phyloP scores from a whole-genome alignment of 2,329 filamentous ascomycete genomes.

The Dothistroma pini region DNA sequence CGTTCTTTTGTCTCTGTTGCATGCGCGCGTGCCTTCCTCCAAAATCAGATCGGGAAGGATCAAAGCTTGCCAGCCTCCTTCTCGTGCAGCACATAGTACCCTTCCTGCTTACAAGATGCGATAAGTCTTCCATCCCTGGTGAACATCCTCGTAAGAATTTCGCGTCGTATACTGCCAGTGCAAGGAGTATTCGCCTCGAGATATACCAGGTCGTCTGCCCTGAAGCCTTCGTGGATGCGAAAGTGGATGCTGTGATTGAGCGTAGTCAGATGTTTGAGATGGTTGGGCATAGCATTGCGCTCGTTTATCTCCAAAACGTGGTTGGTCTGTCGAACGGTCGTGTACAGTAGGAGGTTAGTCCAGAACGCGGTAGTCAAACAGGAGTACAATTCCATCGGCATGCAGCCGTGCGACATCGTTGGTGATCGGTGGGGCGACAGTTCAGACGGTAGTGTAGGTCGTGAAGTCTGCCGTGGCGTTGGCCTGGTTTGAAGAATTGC shows the following conservation, averaged over 20 bases:
- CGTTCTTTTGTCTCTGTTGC: too few relatives aligned
- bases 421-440: conserved; percentile 8
- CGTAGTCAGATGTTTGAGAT: conserved; percentile 14
- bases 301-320: conserved; percentile 8
- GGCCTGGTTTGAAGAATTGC: background rate
- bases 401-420: conserved; percentile 5
- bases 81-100: conserved; percentile 22
- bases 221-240: conserved; percentile 43
- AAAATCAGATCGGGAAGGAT: conserved; percentile 39
- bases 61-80: conserved; percentile 9
- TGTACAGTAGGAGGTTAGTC: conserved; percentile 16
- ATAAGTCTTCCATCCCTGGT: conserved; percentile 64
- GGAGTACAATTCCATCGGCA: conserved; percentile 15
- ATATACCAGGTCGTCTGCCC: conserved; percentile 65
- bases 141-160: conserved; percentile 69
- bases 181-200: conserved; percentile 72
- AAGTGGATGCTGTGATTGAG: conserved; percentile 56
- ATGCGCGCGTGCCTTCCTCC: too few relatives aligned
- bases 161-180: conserved; percentile 67
- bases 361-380: conserved; percentile 20
- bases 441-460: conserved; percentile 14
- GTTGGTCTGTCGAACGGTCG: conserved; percentile 6
- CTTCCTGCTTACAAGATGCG: conserved; percentile 74
- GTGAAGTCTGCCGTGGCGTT: conserved; percentile 7
- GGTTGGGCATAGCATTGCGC: conserved; percentile 1